Base-by-base conservation (phyloP, 1,139 yeast species). In the Suhomyces kunorum region DNA sequence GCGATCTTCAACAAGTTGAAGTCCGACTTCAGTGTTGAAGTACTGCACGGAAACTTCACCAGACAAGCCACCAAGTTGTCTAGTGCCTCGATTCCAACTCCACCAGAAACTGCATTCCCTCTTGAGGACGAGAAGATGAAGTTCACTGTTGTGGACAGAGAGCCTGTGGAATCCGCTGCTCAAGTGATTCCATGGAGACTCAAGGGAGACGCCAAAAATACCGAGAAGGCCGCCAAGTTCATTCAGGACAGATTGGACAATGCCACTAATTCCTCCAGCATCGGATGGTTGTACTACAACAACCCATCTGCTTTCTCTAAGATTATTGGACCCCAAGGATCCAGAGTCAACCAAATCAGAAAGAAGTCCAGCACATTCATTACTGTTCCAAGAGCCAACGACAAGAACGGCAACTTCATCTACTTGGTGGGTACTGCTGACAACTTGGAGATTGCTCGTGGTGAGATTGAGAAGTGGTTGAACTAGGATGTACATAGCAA, bases 301-400 rank as follows among this genome's bases (percentile, higher is more conserved):
- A 58, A 65, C 44, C 64, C 74, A 16, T 51, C 66, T 1, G 46
- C 46, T n/a, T 70, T 71, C 50, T 76, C 85, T 43, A 76, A 74
- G 60, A 71, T 87, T 36, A 76, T 88, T 51, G 96, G 96, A 6
- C 81, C 88, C 16, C 83, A 79, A 52, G 96, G 96, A 34, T 64
- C 81, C 25, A 81, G 77, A 49, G 74, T 87, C 54, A 80, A 76
- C 54, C 68, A 68, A 48, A 76, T 87, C 44, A 80, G 95, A 64
- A 68, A 68, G 30, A 68, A 74, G 46, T 67, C 84, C 15, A 80
- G 76, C 30, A 72, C 85, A 38, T 73, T 78, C 46, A 77, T 87
- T 50, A 72, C 73, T 39, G 79, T 86, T 42, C 95, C 95, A 49
- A 78, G 80, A 63, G 63, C 70, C 27, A 65, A 61, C 41, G 85